Evolutionary conservation across 441 rosid species (phyloP).

Genomic region (Euphorbia celastroides): DNA sequence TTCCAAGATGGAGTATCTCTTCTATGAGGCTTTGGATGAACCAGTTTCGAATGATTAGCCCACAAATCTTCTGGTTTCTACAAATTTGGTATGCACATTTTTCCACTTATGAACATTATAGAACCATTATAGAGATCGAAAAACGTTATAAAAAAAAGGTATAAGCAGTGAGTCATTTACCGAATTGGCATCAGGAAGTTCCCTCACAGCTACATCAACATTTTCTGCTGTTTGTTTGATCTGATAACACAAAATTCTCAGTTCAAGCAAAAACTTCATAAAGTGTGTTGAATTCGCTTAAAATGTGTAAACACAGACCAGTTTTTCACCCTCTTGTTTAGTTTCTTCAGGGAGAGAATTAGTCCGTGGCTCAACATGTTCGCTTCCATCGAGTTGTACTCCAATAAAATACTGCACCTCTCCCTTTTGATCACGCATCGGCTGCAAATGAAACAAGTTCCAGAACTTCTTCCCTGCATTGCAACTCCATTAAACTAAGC

Average conservation of each 20-base stretch:
- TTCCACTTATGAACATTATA: neutral
- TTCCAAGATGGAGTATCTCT: conserved; percentile 67
- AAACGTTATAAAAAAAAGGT: neutral
- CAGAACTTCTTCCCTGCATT: conserved; percentile 89
- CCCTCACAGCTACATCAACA: conserved; percentile 89
- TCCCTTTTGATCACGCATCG: conserved; percentile 99
- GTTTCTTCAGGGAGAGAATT: conserved; percentile 62
- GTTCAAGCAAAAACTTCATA: neutral
- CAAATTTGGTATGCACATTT: conserved; percentile 13
- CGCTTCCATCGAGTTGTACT: conserved; percentile 94
- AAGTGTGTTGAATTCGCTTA: neutral
- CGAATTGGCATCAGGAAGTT: conserved; percentile 97
- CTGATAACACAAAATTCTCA: conserved; percentile 32
- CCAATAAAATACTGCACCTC: conserved; percentile 98
- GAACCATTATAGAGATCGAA: neutral
- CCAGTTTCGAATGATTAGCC: conserved; percentile 85
- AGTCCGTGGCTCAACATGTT: conserved; percentile 74
- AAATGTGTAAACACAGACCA: conserved; percentile 38
- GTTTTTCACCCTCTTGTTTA: conserved; percentile 62
- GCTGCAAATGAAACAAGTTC: conserved; percentile 97
- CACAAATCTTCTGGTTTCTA: conserved; percentile 97
- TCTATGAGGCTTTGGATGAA: conserved; percentile 86
- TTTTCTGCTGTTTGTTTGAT: conserved; percentile 89
- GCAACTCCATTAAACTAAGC: neutral
- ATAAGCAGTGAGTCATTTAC: conserved; percentile 30